A percentile compares a stretch with the other conserved stretches of the same genome.
phyloP scores from a whole-genome alignment of 352 stramenopile species.

The Phytophthora agathidicida region DNA sequence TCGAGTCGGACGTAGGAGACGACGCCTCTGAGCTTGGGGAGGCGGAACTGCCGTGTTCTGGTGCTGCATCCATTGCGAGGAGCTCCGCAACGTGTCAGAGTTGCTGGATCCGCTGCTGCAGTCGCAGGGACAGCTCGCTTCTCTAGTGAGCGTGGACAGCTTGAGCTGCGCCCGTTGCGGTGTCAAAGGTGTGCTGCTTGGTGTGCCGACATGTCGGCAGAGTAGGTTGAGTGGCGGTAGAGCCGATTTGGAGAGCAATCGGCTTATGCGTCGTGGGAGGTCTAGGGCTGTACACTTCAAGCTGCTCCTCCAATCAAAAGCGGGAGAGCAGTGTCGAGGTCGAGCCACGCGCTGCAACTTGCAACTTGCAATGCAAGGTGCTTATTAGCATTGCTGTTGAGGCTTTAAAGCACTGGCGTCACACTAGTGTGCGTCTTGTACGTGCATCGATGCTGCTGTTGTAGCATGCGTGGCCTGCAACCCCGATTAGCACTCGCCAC shows the following conservation, averaged over 20 bases:
- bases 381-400: too few species aligned
- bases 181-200: conserved; percentile 24
- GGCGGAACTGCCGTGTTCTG: not conserved
- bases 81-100: not conserved
- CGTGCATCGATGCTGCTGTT: too few species aligned
- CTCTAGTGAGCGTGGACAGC: not conserved
- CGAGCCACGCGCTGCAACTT: too few species aligned
- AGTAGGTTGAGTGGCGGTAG: conserved; percentile 6
- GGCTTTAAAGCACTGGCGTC: too few species aligned
- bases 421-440: too few species aligned
- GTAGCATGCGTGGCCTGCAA: too few species aligned
- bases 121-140: not conserved
- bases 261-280: conserved; percentile 8
- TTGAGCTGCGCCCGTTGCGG: not conserved
- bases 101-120: not conserved
- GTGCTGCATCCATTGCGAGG: conserved; percentile 3
- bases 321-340: too few species aligned
- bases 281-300: conserved; percentile 12
- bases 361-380: too few species aligned
- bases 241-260: conserved; percentile 10
- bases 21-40: not conserved
- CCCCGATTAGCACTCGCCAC: too few species aligned
- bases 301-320: conserved; percentile 16
- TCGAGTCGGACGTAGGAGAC: conserved; percentile 7
- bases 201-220: conserved; percentile 9